These are phyloP conservation scores for Linum tenue DNA, from an alignment of 345 rosid species.

Conservation along the genomic window DNA sequence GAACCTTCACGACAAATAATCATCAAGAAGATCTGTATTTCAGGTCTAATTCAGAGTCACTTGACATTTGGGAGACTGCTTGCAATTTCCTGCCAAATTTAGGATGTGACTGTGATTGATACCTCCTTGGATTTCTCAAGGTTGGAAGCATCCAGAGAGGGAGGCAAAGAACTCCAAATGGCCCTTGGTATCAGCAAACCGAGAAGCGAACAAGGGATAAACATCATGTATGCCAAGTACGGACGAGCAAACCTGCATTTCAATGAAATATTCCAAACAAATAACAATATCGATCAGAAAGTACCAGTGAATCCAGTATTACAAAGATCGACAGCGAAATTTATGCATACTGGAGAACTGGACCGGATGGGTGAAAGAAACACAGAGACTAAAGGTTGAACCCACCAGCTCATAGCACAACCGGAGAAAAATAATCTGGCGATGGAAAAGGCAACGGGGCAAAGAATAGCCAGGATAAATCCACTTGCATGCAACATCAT, in stretches of 20 bases:
- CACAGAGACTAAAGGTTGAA: constrained; percentile 10
- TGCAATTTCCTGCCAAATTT: neutral
- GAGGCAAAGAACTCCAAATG: constrained; percentile 42
- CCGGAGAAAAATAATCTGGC: constrained; percentile 59
- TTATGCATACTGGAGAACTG: neutral
- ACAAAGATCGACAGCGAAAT: neutral
- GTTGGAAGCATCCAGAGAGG: constrained; percentile 47
- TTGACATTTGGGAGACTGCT: neutral
- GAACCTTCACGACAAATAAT: constrained; percentile 1
- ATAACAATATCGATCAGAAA: neutral
- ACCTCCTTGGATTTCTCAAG: constrained; percentile 63
- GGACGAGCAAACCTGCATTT: constrained; percentile 90
- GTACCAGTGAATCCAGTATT: neutral
- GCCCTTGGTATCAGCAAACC: constrained; percentile 72
- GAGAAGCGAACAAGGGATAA: constrained; percentile 66
- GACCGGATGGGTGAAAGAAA: neutral
- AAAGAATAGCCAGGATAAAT: constrained; percentile 51
- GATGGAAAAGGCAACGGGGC: constrained; percentile 62
- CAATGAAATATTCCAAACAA: constrained; percentile 1
- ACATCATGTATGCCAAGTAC: constrained; percentile 75
- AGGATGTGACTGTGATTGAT: constrained; percentile 1
- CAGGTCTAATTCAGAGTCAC: neutral
- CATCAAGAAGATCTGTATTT: neutral
- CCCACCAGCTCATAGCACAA: constrained; percentile 82
- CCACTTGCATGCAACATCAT: constrained; percentile 57